phyloP scores from a whole-genome alignment of 2,329 filamentous ascomycete genomes.

The Leptosphaerulina australis region DNA sequence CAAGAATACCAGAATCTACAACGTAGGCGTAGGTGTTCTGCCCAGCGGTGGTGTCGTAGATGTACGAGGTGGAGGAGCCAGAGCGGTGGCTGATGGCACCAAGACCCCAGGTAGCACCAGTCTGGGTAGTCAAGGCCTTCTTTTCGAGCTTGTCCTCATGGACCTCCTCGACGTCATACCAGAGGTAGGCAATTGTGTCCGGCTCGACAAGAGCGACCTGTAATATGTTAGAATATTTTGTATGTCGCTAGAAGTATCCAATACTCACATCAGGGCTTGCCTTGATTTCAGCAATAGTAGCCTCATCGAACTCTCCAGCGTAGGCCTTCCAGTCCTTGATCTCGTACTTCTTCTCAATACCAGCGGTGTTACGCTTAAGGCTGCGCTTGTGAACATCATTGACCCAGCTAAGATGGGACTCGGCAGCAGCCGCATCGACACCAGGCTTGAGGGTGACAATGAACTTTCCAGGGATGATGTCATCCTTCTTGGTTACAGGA shows the following conservation, averaged over 20 bases:
- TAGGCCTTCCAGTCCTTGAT: conserved; percentile 55
- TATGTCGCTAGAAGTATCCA: neutral
- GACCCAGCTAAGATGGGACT: conserved; percentile 43
- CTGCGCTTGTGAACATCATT: conserved; percentile 48
- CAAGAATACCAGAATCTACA: conserved; percentile 66
- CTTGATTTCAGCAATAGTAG: conserved; percentile 51
- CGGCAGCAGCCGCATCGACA: conserved; percentile 27
- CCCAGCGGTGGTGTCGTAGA: conserved; percentile 27
- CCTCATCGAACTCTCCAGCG: conserved; percentile 55
- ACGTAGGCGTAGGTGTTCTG: conserved; percentile 59
- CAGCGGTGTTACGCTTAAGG: conserved; percentile 45
- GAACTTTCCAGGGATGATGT: conserved; percentile 29
- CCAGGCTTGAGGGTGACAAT: conserved; percentile 33
- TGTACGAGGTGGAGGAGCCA: conserved; percentile 21
- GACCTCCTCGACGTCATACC: conserved; percentile 17
- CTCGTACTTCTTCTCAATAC: conserved; percentile 52
- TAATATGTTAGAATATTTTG: neutral
- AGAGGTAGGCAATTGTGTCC: conserved; percentile 22
- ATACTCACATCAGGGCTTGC: conserved; percentile 24
- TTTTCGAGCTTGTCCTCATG: conserved; percentile 18
- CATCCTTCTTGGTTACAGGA: conserved; percentile 21
- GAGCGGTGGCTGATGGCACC: conserved; percentile 25
- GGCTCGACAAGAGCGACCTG: conserved; percentile 26
- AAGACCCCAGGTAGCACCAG: conserved; percentile 32
- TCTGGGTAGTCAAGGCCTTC: conserved; percentile 26